These are phyloP conservation scores for Carex myosuroides DNA, from an alignment of 176 grass and related monocot genomes.

Conservation along the genomic window DNA sequence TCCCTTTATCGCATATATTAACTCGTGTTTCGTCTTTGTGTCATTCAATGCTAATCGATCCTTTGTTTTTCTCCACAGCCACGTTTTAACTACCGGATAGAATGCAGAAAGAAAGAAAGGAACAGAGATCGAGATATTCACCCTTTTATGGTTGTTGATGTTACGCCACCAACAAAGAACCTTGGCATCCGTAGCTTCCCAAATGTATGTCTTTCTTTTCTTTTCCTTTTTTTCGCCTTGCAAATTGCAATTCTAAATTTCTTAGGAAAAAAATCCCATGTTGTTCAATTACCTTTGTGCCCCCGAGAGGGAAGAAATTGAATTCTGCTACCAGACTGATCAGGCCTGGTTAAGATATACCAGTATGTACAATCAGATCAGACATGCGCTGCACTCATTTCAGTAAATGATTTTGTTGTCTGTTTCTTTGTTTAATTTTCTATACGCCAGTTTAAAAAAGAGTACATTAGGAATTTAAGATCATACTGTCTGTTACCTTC, in stretches of 20 bases:
- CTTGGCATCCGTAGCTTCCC: slow-evolving; percentile 93
- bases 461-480: background rate
- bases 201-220: slow-evolving; percentile 29
- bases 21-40: background rate
- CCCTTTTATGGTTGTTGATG: slow-evolving; percentile 86
- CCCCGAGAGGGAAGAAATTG: background rate
- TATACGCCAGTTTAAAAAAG: background rate
- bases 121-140: slow-evolving; percentile 51
- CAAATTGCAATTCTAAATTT: background rate
- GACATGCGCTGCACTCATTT: background rate
- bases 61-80: slow-evolving; percentile 18
- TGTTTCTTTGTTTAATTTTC: background rate
- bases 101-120: slow-evolving; percentile 79
- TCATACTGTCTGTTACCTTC: background rate
- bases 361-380: background rate
- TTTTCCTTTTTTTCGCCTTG: background rate
- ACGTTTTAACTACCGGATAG: slow-evolving; percentile 32
- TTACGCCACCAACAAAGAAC: slow-evolving; percentile 76
- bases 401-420: background rate
- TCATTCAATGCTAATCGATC: background rate
- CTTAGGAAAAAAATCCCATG: background rate
- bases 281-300: background rate
- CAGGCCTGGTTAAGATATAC: background rate
- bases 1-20: background rate
- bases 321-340: background rate